Evolutionary conservation across 1,284 basidiomycete genomes (phyloP).

Genomic region (Pascua guehoae): DNA sequence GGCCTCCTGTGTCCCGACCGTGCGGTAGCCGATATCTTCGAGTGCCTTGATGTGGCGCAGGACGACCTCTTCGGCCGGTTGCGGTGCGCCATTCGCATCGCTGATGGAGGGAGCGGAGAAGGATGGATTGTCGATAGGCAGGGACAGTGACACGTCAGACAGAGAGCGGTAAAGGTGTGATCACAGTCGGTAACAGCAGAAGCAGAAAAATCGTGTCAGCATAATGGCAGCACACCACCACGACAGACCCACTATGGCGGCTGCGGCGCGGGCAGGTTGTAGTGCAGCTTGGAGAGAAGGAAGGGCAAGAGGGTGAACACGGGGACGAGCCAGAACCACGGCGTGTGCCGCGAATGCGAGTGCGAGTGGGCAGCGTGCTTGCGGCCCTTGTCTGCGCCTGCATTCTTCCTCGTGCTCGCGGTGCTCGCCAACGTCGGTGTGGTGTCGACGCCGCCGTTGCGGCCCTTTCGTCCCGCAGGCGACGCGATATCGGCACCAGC

Average conservation of each 20-base stretch:
- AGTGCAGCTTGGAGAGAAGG: slow-evolving; percentile 32
- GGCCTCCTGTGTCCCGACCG: slow-evolving; percentile 87
- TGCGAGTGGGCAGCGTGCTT: no score
- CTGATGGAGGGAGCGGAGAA: slow-evolving; percentile 8
- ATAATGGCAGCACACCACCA: no score
- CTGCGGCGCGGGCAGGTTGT: slow-evolving; percentile 33
- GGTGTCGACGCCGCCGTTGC: no score
- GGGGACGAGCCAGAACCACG: slow-evolving; percentile 24
- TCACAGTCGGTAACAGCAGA: no score
- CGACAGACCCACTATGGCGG: slow-evolving; percentile 21
- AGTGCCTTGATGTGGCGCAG: slow-evolving; percentile 39
- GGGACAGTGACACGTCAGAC: no score
- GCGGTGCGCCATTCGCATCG: slow-evolving; percentile 28
- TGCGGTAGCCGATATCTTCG: slow-evolving; percentile 85
- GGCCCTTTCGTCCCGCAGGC: no score
- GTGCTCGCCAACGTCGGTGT: no score
- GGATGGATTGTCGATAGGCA: neutral
- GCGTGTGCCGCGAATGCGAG: slow-evolving; percentile 1
- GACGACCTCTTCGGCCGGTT: slow-evolving; percentile 40
- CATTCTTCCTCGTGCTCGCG: no score
- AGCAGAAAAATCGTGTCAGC: neutral
- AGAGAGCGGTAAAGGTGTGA: no score
- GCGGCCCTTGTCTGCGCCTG: no score
- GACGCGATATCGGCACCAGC: no score
- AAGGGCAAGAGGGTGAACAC: slow-evolving; percentile 32